Evolutionary conservation across 805 yeast genomes (phyloP), one percentile per base, ranked within the genome.

Genomic region (Jamesozyma jinghongensis): DNA sequence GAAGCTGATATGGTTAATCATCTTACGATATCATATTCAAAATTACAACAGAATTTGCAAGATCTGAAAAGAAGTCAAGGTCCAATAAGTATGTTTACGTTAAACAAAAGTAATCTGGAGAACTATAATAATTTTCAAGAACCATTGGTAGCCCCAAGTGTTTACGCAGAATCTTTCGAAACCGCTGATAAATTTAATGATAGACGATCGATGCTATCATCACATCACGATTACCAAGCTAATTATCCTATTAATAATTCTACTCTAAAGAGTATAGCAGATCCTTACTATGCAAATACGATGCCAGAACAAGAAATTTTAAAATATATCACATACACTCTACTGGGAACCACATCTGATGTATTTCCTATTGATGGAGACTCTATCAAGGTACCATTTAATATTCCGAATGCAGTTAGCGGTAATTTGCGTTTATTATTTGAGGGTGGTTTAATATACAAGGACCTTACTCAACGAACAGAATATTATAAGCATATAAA

Each of bases 381-480:
- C 16, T 45, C 48, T 18, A 59, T 65, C 5, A 52, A 47, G 5
- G 53, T 83, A 3, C 88, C 92, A 1, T 45, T 58, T 1, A 66
- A 67, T 33, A 58, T 81, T 13, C 73, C 78, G 19, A 72, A 71
- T 44, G 73, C 86, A 5, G 65, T 73, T 19, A 68, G 79, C 34
- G 77, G 78, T 0, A 50, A 77, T 20, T 57, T 85, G 26, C 75
- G 71, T 41, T 57, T 68, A 20, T 61, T 83, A 1, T 63, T 81
- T 32, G 96, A 87, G 57, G 81, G 86, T 1, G 90, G 85, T 0
- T 60, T 87, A 27, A 61, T 86, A 3, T 85, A 74, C 59, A 69
- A 71, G 38, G 57, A 65, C 33, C 59, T 85, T 28, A 59, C 56
- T 4, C 41, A 38, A 13, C 50, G 53, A 17, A 47, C 70, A 11